Evolutionary conservation across 2,329 filamentous ascomycete genomes (phyloP).

Genomic region (Pestalotiopsis fici): DNA sequence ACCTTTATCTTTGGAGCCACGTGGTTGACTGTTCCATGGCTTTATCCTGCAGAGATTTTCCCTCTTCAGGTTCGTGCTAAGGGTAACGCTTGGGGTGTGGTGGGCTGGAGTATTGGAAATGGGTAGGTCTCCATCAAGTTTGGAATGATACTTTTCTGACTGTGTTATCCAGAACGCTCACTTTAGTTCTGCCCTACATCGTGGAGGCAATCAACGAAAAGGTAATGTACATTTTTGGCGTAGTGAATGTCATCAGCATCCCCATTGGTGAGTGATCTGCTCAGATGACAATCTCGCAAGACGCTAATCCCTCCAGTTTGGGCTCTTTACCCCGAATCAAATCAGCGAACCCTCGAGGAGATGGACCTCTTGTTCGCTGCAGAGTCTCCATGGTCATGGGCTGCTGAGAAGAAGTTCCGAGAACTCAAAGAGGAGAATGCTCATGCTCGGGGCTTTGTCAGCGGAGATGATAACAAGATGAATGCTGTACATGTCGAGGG

Average conservation of each 20-base stretch:
- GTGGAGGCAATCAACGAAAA: slow-evolving; percentile 62
- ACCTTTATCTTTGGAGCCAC: slow-evolving; percentile 66
- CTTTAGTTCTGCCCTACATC: slow-evolving; percentile 21
- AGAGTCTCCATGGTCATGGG: slow-evolving; percentile 70
- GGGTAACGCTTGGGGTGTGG: slow-evolving; percentile 75
- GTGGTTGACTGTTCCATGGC: slow-evolving; percentile 56
- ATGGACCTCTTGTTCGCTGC: slow-evolving; percentile 74
- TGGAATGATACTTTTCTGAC: background rate
- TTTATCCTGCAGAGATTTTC: slow-evolving; percentile 67
- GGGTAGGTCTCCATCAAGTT: slow-evolving; percentile 48
- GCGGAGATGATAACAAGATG: background rate
- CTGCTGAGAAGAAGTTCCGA: slow-evolving; percentile 63
- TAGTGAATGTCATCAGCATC: slow-evolving; percentile 65
- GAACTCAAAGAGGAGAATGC: background rate
- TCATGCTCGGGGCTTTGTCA: background rate
- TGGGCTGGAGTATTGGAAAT: slow-evolving; percentile 77
- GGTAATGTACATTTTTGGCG: slow-evolving; percentile 73
- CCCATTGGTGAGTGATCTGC: slow-evolving; percentile 42
- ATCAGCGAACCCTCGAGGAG: slow-evolving; percentile 73
- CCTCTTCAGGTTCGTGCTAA: slow-evolving; percentile 70
- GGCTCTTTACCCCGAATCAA: slow-evolving; percentile 74
- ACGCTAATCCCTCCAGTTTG: slow-evolving; percentile 47
- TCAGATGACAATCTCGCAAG: background rate
- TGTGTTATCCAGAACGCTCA: slow-evolving; percentile 26
- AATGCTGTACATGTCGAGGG: background rate